Evolutionary conservation across 805 yeast genomes (phyloP).

Genomic region (Hanseniaspora jakobsenii): DNA sequence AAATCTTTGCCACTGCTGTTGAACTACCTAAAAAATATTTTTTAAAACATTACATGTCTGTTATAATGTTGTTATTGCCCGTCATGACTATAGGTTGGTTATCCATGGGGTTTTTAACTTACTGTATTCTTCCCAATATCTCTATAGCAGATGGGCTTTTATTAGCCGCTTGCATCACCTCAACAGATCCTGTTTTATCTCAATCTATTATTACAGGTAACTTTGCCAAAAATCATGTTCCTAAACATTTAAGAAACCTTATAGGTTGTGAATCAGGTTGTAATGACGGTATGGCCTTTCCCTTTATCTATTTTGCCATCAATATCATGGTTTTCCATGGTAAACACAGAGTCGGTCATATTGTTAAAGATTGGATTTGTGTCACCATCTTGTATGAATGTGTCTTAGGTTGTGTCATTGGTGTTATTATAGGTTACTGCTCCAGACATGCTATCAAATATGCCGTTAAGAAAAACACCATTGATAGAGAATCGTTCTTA

Average conservation of each 20-base stretch:
- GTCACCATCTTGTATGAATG: slow-evolving; percentile 74
- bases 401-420: slow-evolving; percentile 63
- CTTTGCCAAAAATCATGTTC: slow-evolving; percentile 60
- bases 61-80: slow-evolving; percentile 60
- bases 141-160: slow-evolving; percentile 59
- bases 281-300: slow-evolving; percentile 94
- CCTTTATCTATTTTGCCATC: slow-evolving; percentile 64
- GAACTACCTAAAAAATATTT: slow-evolving; percentile 84
- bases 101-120: slow-evolving; percentile 64
- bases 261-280: slow-evolving; percentile 76
- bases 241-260: slow-evolving; percentile 70
- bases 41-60: slow-evolving; percentile 72
- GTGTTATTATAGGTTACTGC: slow-evolving; percentile 56
- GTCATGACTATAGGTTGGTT: slow-evolving; percentile 90
- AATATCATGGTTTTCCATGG: slow-evolving; percentile 56
- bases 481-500: slow-evolving; percentile 80
- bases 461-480: slow-evolving; percentile 56
- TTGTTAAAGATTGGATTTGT: slow-evolving; percentile 69
- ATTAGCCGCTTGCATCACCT: slow-evolving; percentile 80
- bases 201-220: slow-evolving; percentile 90
- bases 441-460: slow-evolving; percentile 61
- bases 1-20: slow-evolving; percentile 88
- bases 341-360: slow-evolving; percentile 33
- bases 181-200: slow-evolving; percentile 90
- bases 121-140: slow-evolving; percentile 63